Evolutionary conservation across 345 rosid species (phyloP).

Genomic region (Brassica incana): DNA sequence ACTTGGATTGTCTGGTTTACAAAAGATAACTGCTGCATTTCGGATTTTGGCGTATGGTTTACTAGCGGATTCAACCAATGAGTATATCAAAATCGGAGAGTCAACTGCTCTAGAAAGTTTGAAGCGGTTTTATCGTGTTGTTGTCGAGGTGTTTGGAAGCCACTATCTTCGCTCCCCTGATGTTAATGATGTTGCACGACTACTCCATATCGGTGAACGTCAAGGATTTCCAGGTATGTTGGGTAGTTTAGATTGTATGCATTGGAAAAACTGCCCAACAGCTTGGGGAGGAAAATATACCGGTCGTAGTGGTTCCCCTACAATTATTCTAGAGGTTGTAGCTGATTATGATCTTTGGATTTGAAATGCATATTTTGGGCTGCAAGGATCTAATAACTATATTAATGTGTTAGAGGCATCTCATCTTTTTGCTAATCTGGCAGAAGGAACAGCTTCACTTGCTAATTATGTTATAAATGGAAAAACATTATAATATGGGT

Average conservation of each 20-base stretch:
- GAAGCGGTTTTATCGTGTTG: not conserved
- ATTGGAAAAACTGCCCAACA: not conserved
- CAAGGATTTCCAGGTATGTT: not conserved
- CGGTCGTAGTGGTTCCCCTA: not conserved
- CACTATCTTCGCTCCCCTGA: not conserved
- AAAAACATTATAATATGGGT: too few relatives aligned
- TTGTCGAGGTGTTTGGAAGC: not conserved
- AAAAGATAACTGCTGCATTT: not conserved
- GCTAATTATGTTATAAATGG: too few relatives aligned
- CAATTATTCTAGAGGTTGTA: not conserved
- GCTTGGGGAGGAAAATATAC: not conserved
- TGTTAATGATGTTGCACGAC: not conserved
- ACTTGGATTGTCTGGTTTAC: not conserved
- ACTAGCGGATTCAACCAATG: not conserved
- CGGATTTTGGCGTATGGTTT: not conserved
- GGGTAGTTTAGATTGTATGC: not conserved
- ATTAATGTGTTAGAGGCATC: too few relatives aligned
- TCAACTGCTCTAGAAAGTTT: not conserved
- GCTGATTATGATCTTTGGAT: too few relatives aligned
- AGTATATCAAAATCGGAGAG: not conserved
- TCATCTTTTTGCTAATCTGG: too few relatives aligned
- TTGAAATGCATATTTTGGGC: too few relatives aligned
- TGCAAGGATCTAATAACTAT: not conserved
- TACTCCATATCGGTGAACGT: not conserved
- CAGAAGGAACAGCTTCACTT: too few relatives aligned